phyloP scores from a whole-genome alignment of 2,329 filamentous ascomycete species.

The Endoconidiophora polonica region DNA sequence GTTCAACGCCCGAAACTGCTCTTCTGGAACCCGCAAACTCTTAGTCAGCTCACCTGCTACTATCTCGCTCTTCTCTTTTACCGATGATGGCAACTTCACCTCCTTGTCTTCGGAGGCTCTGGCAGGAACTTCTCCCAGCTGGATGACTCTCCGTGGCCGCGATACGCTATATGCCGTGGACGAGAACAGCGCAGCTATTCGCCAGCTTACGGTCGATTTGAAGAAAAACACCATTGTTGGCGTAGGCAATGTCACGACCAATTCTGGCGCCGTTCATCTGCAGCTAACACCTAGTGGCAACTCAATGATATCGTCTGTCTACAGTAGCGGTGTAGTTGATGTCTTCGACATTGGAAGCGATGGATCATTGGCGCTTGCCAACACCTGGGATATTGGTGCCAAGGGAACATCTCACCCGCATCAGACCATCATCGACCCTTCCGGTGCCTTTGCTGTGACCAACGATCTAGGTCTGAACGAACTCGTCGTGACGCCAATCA shows the following conservation, averaged over 20 bases:
- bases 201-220: slow-evolving; percentile 24
- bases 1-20: background rate
- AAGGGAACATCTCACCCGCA: slow-evolving; percentile 27
- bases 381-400: slow-evolving; percentile 16
- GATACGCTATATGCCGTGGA: slow-evolving; percentile 30
- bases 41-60: slow-evolving; percentile 26
- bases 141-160: slow-evolving; percentile 27
- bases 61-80: slow-evolving; percentile 25
- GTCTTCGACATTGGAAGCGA: slow-evolving; percentile 19
- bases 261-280: slow-evolving; percentile 21
- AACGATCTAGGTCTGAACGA: slow-evolving; percentile 33
- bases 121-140: slow-evolving; percentile 24
- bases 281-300: slow-evolving; percentile 2
- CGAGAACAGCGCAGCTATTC: slow-evolving; percentile 27
- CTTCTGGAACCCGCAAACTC: slow-evolving; percentile 18
- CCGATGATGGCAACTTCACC: slow-evolving; percentile 19
- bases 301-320: slow-evolving; percentile 7
- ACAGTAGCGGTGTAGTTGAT: slow-evolving; percentile 16
- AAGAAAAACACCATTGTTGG: slow-evolving; percentile 18
- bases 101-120: slow-evolving; percentile 21
- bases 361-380: slow-evolving; percentile 14
- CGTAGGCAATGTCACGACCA: slow-evolving; percentile 23
- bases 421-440: slow-evolving; percentile 31
- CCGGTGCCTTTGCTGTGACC: slow-evolving; percentile 31
- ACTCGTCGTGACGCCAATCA: slow-evolving; percentile 29